Conservation (phyloP, 2,329 filamentous ascomycete genomes). For the Cladorrhinum sp. region DNA sequence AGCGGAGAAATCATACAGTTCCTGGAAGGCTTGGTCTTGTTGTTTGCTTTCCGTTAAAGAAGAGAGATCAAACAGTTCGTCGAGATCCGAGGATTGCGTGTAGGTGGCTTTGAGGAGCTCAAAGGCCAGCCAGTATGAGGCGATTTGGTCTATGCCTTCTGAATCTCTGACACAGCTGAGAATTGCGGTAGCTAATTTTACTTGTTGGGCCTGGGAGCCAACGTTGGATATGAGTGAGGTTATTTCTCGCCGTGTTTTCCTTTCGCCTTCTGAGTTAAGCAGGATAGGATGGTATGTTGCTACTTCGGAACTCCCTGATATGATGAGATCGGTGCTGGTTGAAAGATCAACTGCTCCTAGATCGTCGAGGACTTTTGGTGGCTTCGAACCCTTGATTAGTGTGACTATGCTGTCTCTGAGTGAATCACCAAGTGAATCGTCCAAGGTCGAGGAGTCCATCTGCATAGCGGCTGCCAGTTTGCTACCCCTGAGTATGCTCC, state of each 20-base stretch:
- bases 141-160: constrained; percentile 57
- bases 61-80: constrained; percentile 63
- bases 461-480: constrained; percentile 61
- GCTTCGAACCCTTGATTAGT: constrained; percentile 36
- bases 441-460: constrained; percentile 62
- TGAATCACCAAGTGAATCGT: constrained; percentile 63
- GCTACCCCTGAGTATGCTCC: constrained; percentile 73
- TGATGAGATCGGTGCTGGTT: constrained; percentile 30
- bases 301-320: constrained; percentile 18
- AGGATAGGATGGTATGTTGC: constrained; percentile 58
- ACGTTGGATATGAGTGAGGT: constrained; percentile 54
- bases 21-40: constrained; percentile 51
- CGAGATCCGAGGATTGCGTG: constrained; percentile 51
- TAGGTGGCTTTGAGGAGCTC: constrained; percentile 63
- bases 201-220: constrained; percentile 55
- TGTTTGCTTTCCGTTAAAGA: constrained; percentile 39
- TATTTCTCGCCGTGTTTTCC: constrained; percentile 56
- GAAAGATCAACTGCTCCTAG: constrained; percentile 31
- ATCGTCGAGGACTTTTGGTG: constrained; percentile 33
- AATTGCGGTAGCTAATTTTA: constrained; percentile 62
- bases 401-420: constrained; percentile 70
- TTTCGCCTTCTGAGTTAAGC: constrained; percentile 63
- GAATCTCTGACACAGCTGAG: constrained; percentile 60
- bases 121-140: constrained; percentile 77
- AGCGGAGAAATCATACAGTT: constrained; percentile 68